Conservation (phyloP, 352 stramenopile species). For the Phytophthora rubi region DNA sequence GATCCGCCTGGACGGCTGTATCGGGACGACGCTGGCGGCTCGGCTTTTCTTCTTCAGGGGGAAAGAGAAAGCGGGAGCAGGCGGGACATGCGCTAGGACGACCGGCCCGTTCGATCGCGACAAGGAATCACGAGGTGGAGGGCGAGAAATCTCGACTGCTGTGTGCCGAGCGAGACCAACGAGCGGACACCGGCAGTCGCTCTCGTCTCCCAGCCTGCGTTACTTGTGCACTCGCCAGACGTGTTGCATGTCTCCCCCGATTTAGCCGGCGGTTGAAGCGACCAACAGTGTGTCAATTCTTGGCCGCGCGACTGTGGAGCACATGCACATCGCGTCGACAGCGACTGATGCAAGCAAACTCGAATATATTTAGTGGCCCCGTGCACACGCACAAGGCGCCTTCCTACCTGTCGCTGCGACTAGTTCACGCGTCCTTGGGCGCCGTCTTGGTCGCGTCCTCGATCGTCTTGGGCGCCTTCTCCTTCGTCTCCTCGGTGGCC, state of each 20-base stretch:
- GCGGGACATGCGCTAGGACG: conserved; percentile 27
- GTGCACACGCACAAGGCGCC: background rate
- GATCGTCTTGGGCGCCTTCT: conserved; percentile 40
- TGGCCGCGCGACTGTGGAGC: background rate
- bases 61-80: conserved; percentile 17
- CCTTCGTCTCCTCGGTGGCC: conserved; percentile 43
- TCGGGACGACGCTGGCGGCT: conserved; percentile 20
- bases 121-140: conserved; percentile 19
- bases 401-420: background rate
- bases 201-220: conserved; percentile 9
- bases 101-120: conserved; percentile 32
- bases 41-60: conserved; percentile 21
- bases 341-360: conserved; percentile 12
- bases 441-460: conserved; percentile 31
- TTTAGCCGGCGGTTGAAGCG: conserved; percentile 32
- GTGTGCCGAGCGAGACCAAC: background rate
- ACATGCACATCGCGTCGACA: too few species aligned
- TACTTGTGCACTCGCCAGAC: conserved; percentile 14
- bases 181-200: conserved; percentile 6
- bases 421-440: conserved; percentile 33
- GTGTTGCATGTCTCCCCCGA: conserved; percentile 4
- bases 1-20: conserved; percentile 3
- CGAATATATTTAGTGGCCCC: conserved; percentile 24
- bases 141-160: conserved; percentile 19
- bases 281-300: conserved; percentile 17